These are phyloP conservation scores for Lactifluus volemus DNA, from an alignment of 768 basidiomycete species.

Conservation along the genomic window DNA sequence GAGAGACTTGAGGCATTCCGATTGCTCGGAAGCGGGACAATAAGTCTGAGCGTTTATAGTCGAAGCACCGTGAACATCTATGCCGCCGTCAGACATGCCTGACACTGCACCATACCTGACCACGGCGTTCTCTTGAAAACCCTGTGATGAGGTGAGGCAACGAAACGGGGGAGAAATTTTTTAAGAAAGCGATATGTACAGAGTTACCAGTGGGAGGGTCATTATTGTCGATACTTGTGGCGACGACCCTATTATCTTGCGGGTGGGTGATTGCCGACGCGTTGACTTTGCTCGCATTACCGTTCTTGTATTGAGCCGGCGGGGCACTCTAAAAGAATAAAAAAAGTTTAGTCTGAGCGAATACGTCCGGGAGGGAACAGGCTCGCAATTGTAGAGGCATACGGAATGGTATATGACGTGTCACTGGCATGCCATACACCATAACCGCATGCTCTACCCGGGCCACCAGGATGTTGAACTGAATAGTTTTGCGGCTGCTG, in stretches of 20 bases:
- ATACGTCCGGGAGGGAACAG: neutral
- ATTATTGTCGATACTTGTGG: neutral
- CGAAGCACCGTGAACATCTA: neutral
- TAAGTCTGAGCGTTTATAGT: neutral
- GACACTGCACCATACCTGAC: no score
- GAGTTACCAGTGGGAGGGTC: neutral
- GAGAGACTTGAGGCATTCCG: neutral
- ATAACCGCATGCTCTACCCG: neutral
- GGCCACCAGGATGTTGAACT: neutral
- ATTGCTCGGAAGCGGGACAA: neutral
- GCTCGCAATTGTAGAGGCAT: neutral
- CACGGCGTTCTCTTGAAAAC: neutral
- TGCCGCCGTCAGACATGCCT: neutral
- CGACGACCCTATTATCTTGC: neutral
- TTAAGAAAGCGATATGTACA: neutral
- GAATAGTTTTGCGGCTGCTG: neutral
- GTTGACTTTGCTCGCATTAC: neutral
- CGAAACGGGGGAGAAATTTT: neutral
- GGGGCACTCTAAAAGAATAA: neutral
- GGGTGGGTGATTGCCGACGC: neutral
- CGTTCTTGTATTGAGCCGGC: neutral
- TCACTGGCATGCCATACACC: neutral
- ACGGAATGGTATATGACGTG: neutral
- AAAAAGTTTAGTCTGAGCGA: neutral
- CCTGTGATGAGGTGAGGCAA: neutral